Evolutionary conservation across 306 rosid species (phyloP), one percentile per base, ranked within the genome.

Genomic region (Biancaea sappan): DNA sequence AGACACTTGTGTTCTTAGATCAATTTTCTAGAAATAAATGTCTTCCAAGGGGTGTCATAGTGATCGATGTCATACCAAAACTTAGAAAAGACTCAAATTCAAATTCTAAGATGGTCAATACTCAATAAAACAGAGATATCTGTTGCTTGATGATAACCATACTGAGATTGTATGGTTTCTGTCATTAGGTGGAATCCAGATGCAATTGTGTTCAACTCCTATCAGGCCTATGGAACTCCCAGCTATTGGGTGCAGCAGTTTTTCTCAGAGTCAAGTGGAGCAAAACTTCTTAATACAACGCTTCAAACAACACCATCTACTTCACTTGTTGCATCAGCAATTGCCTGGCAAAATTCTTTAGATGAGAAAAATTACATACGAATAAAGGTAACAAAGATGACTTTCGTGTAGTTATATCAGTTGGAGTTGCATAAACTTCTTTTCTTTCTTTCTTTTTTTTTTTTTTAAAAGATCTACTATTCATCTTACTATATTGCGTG

Each of bases 171-270:
- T 59, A 15, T 66, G 96, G 98, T 89, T 76, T 74, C 51, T 78
- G 46, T 80, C 73, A 34, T 81, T 37, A 83, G 98, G 77, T 91
- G 97, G 98, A 94, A 84, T 69, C 98, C 97, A 9, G 98, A 94
- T 82, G 91, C 96, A 69, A 94, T 94, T 29, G 98, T 94, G 35
- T 94, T 94, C 51, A 70, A 91, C 86, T 94, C 98, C 8, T 84
- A 69, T 28, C 92, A 83, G 65, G 57, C 21, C 59, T 94, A 89
- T 44, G 98, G 91, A 83, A 94, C 97, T 79, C 98, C 98, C 72
- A 94, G 98, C 85, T 91, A 91, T 66, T 94, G 97, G 97, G 82
- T 91, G 83, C 98, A 91, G 61, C 32, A 38, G 46, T 83, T 94
- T 77, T 94, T 94, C 64, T 4, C 72, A 0, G 89, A 83, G 81